Evolutionary conservation across 345 rosid genomes (phyloP).

Genomic region (Gossypioides kirkii): DNA sequence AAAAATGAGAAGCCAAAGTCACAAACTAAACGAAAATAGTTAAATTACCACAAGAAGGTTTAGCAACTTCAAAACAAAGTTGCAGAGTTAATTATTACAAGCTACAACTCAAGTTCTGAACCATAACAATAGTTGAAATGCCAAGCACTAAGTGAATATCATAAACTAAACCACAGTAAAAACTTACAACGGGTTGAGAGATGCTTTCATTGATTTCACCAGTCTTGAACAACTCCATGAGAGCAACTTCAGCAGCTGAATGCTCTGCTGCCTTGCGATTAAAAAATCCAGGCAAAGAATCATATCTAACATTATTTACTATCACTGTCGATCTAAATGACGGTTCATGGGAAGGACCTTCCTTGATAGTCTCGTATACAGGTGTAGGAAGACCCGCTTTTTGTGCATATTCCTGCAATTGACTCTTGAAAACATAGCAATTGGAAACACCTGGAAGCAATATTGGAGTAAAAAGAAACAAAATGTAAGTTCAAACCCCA

Average conservation of each 20-base stretch:
- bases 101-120: not conserved
- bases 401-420: slow-evolving; percentile 80
- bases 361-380: slow-evolving; percentile 67
- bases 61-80: not conserved
- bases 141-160: not conserved
- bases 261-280: slow-evolving; percentile 97
- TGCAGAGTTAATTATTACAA: not conserved
- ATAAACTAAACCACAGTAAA: not conserved
- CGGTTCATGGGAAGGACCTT: slow-evolving; percentile 90
- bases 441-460: slow-evolving; percentile 56
- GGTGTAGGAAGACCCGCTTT: slow-evolving; percentile 69
- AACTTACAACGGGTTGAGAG: slow-evolving; percentile 76
- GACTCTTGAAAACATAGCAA: slow-evolving; percentile 83
- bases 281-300: slow-evolving; percentile 75
- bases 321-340: slow-evolving; percentile 63
- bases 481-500: not conserved
- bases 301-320: slow-evolving; percentile 56
- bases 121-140: not conserved
- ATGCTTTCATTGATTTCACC: slow-evolving; percentile 46
- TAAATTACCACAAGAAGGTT: not conserved
- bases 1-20: not conserved
- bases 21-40: not conserved
- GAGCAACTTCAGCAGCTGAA: slow-evolving; percentile 94
- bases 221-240: slow-evolving; percentile 55
- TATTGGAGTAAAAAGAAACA: not conserved